Evolutionary conservation across 768 basidiomycete genomes (phyloP), one percentile per base, ranked within the genome.

Genomic region (Lepiota subincarnata): DNA sequence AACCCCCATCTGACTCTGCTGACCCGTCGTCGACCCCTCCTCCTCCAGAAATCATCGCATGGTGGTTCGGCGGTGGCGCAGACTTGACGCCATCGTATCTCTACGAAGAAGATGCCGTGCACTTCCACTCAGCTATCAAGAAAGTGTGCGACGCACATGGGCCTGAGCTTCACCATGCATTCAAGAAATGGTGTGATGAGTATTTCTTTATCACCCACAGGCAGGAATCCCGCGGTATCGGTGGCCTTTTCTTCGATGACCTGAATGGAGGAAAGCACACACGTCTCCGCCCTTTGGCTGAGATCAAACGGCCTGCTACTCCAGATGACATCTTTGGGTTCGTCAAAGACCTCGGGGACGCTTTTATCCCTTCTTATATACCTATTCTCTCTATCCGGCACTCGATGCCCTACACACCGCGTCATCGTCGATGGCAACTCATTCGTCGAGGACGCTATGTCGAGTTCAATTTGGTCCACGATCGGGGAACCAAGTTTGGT

Each of bases 61-160:
- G 95, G 94, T 99, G 96, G 97, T 99, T 98, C 64, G 96, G 97
- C 16, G 97, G 97, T 31, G 96, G 96, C 6, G 86, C 84, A 6
- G 96, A 99, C 67, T 79, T 98, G 28, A 99, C 97, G 0, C 96
- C 96, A 1, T 86, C 87, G 3, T 98, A 98, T 68, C 81, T 98
- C 14, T 92, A 85, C 71, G 83, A 85, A 53, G 88, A 89, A 53
- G 97, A 98, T 66, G 92, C 83, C 10, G 64, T 68, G 18, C 92
- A 94, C 66, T 99, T 98, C 73, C 97, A 99, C 73, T 57, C 64
- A 14, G 86, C 85, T 1, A 68, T 95, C 59, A 87, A 90, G 65
- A 66, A 64, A 6, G 89, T 88, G 1, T 95, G 92, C 67, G 87
- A 89, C 60, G 67, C 73, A 20, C 86, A 93, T 64, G 84, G 89